Percentiles rank a stretch among this genome's conserved stretches.
These are phyloP conservation scores for Lasiodiplodia gonubiensis DNA, from an alignment of 2,329 filamentous ascomycete genomes.

Conservation along the genomic window DNA sequence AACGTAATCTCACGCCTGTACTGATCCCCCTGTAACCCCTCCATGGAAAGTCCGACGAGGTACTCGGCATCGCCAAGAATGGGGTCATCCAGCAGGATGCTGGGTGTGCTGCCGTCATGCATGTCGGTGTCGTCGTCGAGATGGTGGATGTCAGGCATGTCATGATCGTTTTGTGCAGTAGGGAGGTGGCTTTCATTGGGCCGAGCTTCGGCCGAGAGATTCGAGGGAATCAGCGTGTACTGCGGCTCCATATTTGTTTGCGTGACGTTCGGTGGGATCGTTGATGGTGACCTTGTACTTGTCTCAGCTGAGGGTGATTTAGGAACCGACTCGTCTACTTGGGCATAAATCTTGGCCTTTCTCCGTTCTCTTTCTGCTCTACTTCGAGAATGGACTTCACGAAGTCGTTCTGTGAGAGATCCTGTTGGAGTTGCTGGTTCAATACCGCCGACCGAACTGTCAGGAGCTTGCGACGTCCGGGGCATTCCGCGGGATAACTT, in stretches of 20 bases:
- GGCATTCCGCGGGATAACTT: conserved; percentile 10
- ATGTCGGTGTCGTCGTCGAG: conserved; percentile 4
- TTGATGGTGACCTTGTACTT: conserved; percentile 16
- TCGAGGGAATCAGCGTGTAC: conserved; percentile 9
- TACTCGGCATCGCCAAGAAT: conserved; percentile 17
- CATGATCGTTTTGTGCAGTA: background rate
- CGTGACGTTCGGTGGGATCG: background rate
- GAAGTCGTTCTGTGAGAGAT: conserved; percentile 11
- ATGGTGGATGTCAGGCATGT: background rate
- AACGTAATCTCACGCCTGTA: conserved; percentile 19
- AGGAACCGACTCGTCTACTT: background rate
- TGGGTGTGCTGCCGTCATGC: background rate
- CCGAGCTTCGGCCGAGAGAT: conserved; percentile 10
- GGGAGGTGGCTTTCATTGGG: background rate
- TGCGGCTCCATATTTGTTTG: conserved; percentile 8
- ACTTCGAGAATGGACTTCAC: background rate
- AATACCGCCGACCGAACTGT: background rate
- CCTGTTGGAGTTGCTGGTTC: background rate
- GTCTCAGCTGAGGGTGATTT: conserved; percentile 2
- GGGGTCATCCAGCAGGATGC: conserved; percentile 5
- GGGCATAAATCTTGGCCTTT: conserved; percentile 3
- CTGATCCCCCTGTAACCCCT: conserved; percentile 26
- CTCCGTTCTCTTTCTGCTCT: conserved; percentile 5
- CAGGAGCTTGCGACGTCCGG: background rate
- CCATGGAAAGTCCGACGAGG: conserved; percentile 24